A percentile compares a stretch with the other conserved stretches of the same genome.
Conservation (phyloP, 2,329 filamentous ascomycete species). For the Trichoderma arundinaceum region DNA sequence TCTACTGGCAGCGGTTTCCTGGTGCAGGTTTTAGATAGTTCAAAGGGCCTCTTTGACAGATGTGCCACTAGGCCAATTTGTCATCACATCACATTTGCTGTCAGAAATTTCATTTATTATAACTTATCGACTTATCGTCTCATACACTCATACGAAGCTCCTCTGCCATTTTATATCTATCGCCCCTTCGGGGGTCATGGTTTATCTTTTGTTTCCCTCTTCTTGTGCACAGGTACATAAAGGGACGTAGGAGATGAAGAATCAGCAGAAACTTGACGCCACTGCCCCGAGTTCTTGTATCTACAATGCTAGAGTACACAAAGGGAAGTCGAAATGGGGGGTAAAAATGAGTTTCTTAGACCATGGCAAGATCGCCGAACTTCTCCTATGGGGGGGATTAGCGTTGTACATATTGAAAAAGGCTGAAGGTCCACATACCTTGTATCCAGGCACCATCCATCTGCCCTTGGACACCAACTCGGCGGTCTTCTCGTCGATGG, state of each 20-base stretch:
- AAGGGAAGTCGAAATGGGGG: conserved; percentile 53
- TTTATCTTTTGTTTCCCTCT: not conserved
- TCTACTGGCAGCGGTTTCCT: not conserved
- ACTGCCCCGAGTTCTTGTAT: conserved; percentile 55
- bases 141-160: conserved; percentile 3
- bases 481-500: conserved; percentile 95
- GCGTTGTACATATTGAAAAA: conserved; percentile 36
- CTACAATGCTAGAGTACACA: conserved; percentile 75
- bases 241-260: conserved; percentile 33
- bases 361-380: conserved; percentile 94
- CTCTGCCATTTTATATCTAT: conserved; percentile 9
- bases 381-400: conserved; percentile 77
- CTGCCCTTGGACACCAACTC: conserved; percentile 96
- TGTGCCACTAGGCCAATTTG: conserved; percentile 3
- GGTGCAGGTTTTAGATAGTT: conserved; percentile 28
- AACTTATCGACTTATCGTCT: conserved; percentile 12
- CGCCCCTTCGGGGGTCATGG: not conserved
- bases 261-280: conserved; percentile 45
- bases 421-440: conserved; percentile 65
- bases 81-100: conserved; percentile 1
- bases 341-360: conserved; percentile 67
- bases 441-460: conserved; percentile 98
- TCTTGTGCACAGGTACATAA: conserved; percentile 20
- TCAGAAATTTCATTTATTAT: conserved; percentile 24
- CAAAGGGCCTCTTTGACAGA: conserved; percentile 9